phyloP scores from a whole-genome alignment of 441 rosid genomes.

The Croton setiger region DNA sequence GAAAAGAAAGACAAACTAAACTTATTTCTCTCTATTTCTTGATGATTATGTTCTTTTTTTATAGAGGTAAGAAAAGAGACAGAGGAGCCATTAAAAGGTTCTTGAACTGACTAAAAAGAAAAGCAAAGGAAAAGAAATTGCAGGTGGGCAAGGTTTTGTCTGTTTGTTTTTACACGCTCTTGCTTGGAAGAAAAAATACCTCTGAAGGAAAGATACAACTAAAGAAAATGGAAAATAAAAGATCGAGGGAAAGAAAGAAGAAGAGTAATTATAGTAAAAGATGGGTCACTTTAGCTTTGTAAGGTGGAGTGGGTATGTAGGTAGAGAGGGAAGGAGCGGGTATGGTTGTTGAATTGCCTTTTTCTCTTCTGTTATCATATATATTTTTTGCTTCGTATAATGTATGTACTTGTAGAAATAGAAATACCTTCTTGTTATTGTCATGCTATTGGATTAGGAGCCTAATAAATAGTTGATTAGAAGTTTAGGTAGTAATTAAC shows the following conservation, averaged over 20 bases:
- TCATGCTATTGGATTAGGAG: too few relatives aligned
- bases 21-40: too few relatives aligned
- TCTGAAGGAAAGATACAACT: too few relatives aligned
- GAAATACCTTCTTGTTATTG: too few relatives aligned
- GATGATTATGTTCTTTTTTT: slow-evolving; percentile 6
- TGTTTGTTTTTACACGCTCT: slow-evolving; percentile 33
- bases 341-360: slow-evolving; percentile 35
- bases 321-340: slow-evolving; percentile 33
- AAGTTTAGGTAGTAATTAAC: not conserved
- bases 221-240: not conserved
- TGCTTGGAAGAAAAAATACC: not conserved
- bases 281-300: slow-evolving; percentile 36
- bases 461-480: too few relatives aligned
- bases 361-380: slow-evolving; percentile 14
- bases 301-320: slow-evolving; percentile 42
- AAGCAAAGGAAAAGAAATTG: not conserved
- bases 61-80: slow-evolving; percentile 11
- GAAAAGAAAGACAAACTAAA: too few relatives aligned
- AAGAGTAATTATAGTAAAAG: slow-evolving; percentile 1
- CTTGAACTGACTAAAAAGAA: slow-evolving; percentile 9
- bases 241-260: not conserved
- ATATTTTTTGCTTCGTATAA: too few relatives aligned
- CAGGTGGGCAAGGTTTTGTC: slow-evolving; percentile 1
- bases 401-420: too few relatives aligned
- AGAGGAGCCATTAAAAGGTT: slow-evolving; percentile 21